phyloP scores from a whole-genome alignment of 1,284 basidiomycete genomes.

The Ganoderma lingzhi region DNA sequence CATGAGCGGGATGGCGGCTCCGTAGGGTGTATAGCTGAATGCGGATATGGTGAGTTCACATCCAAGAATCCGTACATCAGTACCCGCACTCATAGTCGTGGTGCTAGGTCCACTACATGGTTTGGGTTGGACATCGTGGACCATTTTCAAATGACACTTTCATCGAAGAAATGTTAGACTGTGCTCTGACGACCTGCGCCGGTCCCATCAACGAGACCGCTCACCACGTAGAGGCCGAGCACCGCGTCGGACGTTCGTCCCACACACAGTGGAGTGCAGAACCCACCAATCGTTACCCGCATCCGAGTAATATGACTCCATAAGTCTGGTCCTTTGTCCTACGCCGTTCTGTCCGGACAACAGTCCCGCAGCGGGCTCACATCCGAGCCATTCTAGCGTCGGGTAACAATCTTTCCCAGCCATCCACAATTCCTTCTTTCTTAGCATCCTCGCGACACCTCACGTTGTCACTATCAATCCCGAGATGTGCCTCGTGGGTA shows the following conservation, averaged over 20 bases:
- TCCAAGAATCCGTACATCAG: neutral
- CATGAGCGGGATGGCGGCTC: constrained; percentile 49
- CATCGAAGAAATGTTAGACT: neutral
- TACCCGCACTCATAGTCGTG: neutral
- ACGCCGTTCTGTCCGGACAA: neutral
- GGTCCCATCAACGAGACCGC: neutral
- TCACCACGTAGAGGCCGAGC: neutral
- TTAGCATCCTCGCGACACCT: neutral
- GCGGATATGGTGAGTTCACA: constrained; percentile 4
- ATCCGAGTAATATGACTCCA: neutral
- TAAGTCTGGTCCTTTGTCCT: neutral
- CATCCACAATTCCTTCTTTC: constrained; percentile 4
- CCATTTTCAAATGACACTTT: neutral
- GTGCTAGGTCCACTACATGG: neutral
- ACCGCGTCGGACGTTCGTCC: neutral
- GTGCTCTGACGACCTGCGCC: neutral
- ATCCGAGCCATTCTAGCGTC: neutral
- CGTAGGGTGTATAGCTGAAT: constrained; percentile 8
- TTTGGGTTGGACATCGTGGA: neutral
- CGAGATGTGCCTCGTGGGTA: neutral
- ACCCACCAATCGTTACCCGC: neutral
- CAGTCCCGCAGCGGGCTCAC: neutral
- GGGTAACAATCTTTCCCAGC: neutral
- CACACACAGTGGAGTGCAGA: neutral
- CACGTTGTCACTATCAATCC: neutral